Percentiles rank a stretch among this genome's conserved stretches.
Conservation (phyloP, 2,329 filamentous ascomycete genomes). For the Fusarium sp. region DNA sequence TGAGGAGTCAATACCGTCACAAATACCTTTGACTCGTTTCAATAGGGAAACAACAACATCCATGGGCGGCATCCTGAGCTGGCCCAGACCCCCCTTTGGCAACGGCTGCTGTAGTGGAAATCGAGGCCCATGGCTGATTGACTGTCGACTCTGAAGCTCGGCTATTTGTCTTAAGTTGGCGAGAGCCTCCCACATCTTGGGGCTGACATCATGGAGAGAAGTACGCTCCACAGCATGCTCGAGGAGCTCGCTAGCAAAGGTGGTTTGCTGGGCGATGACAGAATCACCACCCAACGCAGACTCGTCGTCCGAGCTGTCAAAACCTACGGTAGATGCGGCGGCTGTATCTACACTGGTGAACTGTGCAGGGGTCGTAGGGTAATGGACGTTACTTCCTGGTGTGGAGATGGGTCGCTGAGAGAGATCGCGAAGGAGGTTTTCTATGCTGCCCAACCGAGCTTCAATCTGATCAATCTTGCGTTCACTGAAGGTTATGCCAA, state of each 20-base stretch:
- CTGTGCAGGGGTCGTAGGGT: slow-evolving; percentile 44
- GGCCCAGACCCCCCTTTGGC: slow-evolving; percentile 61
- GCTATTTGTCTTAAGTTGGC: slow-evolving; percentile 66
- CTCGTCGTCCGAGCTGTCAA: slow-evolving; percentile 58
- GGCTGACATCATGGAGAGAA: slow-evolving; percentile 60
- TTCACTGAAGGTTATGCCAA: slow-evolving; percentile 56
- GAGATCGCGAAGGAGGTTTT: slow-evolving; percentile 58
- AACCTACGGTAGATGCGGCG: slow-evolving; percentile 51
- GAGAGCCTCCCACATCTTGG: slow-evolving; percentile 67
- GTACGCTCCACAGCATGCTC: slow-evolving; percentile 66
- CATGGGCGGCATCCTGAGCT: slow-evolving; percentile 68
- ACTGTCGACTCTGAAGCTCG: slow-evolving; percentile 61
- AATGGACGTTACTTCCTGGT: slow-evolving; percentile 42
- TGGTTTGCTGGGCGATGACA: slow-evolving; percentile 63
- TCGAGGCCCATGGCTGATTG: slow-evolving; percentile 58
- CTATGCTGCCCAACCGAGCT: slow-evolving; percentile 60
- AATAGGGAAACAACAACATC: slow-evolving; percentile 63
- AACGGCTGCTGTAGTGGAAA: slow-evolving; percentile 62
- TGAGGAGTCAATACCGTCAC: background rate
- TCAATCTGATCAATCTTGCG: slow-evolving; percentile 66
- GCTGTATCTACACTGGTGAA: slow-evolving; percentile 40
- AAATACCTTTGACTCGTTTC: slow-evolving; percentile 61
- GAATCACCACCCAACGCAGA: slow-evolving; percentile 63
- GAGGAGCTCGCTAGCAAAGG: slow-evolving; percentile 68
- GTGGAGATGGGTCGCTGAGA: slow-evolving; percentile 48